Evolutionary conservation across 768 basidiomycete species (phyloP).

Genomic region (Pleurotus giganteus): DNA sequence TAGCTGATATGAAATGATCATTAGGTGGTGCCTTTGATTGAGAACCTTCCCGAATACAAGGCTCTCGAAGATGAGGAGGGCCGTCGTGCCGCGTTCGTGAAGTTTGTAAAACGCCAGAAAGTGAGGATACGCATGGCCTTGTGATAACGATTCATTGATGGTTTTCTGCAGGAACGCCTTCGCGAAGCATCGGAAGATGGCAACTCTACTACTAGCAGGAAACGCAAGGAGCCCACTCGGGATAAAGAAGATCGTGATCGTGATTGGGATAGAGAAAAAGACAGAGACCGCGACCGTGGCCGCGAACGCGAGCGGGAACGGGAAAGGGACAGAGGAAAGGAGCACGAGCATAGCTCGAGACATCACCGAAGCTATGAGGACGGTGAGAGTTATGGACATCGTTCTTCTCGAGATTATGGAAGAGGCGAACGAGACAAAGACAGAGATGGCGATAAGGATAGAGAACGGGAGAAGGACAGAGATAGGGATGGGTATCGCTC

Average conservation of each 20-base stretch:
- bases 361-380: constrained; percentile 49
- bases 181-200: constrained; percentile 81
- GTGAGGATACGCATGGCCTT: constrained; percentile 31
- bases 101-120: constrained; percentile 90
- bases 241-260: constrained; percentile 41
- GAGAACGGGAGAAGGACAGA: constrained; percentile 29
- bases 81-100: constrained; percentile 76
- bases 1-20: constrained; percentile 10
- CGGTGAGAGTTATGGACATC: constrained; percentile 38
- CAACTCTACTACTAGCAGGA: constrained; percentile 76
- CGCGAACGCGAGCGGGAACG: constrained; percentile 31
- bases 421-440: constrained; percentile 37
- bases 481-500: constrained; percentile 41
- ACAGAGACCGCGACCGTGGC: constrained; percentile 34
- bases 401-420: constrained; percentile 39
- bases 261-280: constrained; percentile 31
- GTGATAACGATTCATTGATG: constrained; percentile 4
- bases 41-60: constrained; percentile 82
- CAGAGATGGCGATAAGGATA: constrained; percentile 36
- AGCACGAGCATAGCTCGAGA: constrained; percentile 40
- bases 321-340: constrained; percentile 29
- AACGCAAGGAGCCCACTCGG: constrained; percentile 70
- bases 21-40: constrained; percentile 72
- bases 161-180: constrained; percentile 61
- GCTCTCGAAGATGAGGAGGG: constrained; percentile 88